Evolutionary conservation across 345 rosid genomes (phyloP), one percentile per base, ranked within the genome.

Genomic region (Mallotus nudiflorus): DNA sequence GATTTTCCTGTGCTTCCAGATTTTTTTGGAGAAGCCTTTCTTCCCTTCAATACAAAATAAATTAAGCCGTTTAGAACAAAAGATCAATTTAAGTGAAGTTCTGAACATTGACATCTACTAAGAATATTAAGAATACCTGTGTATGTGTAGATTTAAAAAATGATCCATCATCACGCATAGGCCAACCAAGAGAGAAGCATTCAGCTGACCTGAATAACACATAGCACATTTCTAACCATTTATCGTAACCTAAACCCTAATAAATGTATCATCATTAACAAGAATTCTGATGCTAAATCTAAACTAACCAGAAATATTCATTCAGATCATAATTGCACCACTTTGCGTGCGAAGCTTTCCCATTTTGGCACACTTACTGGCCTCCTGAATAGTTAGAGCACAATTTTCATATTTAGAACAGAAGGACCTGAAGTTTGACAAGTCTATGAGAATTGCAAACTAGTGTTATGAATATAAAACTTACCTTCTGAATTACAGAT

Each of bases 101-200:
- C 27, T 19, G 49, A 50, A 18, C 11, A 5, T 25, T 44, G 16
- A 71, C 64, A 82, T 40, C 62, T 25, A 31, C 19, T 50, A 20
- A 81, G 66, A 77, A 54, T 72, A 62, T 55, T 10, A 75, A 63
- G 37, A 69, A 15, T 73, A 86, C 91, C 82, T 74, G 80, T 39
- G 69, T 71, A 66, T 82, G 84, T 24, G 93, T 94, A 77, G 99
- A 87, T 76, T 79, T 92, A 80, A 95, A 95, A 77, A 95, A 83
- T 46, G 83, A 87, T n/a, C 97, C 97, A 80, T 95, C 97, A 74
- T 95, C 99, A 65, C 99, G 97, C 99, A 95, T 95, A 29, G 99
- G 97, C 97, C 99, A 95, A 76, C 97, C 99, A 78, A 95, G 97
- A 80, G 99, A 89, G 83, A 95, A 95, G 89, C 99, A 95, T 63